A percentile compares a stretch with the other conserved stretches of the same genome.
phyloP scores from a whole-genome alignment of 2,329 filamentous ascomycete genomes.

The Anthostomella pinea region DNA sequence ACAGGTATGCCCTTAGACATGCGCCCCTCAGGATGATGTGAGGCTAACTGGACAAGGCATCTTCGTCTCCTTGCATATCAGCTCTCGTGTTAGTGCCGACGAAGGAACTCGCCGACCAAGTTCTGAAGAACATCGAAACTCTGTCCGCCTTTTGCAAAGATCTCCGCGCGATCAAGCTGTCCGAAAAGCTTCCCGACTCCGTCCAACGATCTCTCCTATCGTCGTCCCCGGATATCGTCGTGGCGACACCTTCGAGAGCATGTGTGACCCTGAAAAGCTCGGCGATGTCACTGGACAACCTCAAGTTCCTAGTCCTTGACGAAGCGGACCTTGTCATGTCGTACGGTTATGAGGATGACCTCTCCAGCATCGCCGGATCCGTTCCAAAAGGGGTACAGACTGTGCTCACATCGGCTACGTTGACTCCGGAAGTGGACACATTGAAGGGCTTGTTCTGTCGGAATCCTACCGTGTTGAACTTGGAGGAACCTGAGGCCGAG shows the following conservation, averaged over 20 bases:
- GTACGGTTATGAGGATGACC: slow-evolving; percentile 90
- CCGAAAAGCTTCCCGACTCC: slow-evolving; percentile 83
- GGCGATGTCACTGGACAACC: slow-evolving; percentile 65
- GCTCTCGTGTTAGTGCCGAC: slow-evolving; percentile 93
- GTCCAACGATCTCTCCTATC: slow-evolving; percentile 85
- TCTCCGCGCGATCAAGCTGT: slow-evolving; percentile 78
- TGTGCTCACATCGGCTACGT: slow-evolving; percentile 88
- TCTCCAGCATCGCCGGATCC: slow-evolving; percentile 73
- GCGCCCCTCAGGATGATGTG: background rate
- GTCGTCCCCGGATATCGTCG: slow-evolving; percentile 82
- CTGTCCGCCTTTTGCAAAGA: slow-evolving; percentile 85
- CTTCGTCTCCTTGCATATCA: slow-evolving; percentile 55
- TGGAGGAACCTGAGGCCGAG: slow-evolving; percentile 79
- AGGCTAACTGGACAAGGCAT: slow-evolving; percentile 37
- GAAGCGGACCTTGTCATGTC: slow-evolving; percentile 92
- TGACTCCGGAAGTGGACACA: slow-evolving; percentile 82
- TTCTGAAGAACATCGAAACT: slow-evolving; percentile 72
- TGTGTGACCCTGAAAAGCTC: slow-evolving; percentile 73
- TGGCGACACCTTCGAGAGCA: slow-evolving; percentile 85
- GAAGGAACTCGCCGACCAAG: slow-evolving; percentile 89
- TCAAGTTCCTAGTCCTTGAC: slow-evolving; percentile 82
- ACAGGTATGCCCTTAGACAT: slow-evolving; percentile 41
- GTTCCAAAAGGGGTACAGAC: slow-evolving; percentile 86
- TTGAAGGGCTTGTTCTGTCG: slow-evolving; percentile 83
- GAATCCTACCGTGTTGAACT: slow-evolving; percentile 73